These are phyloP conservation scores for Neopestalotiopsis rosae DNA, from an alignment of 2,329 filamentous ascomycete species.

Conservation along the genomic window DNA sequence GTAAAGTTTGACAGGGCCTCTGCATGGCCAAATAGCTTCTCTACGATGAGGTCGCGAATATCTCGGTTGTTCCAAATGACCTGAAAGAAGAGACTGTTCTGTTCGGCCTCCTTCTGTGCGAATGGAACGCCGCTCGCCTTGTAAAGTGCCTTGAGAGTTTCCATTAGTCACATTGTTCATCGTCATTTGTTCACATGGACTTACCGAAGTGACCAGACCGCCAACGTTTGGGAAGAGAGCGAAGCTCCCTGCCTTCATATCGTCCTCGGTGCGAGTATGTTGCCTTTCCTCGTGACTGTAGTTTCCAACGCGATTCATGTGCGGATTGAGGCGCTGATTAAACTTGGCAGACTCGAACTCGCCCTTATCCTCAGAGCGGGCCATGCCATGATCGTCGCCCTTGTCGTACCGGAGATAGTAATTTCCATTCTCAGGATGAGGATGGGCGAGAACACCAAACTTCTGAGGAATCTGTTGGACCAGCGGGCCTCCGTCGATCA, in stretches of 20 bases:
- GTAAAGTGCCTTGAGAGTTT: neutral
- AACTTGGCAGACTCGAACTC: neutral
- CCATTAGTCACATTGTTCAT: neutral
- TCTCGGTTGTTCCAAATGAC: constrained; percentile 25
- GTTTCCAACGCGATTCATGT: neutral
- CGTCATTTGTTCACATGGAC: neutral
- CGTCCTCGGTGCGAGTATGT: neutral
- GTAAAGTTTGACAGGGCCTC: constrained; percentile 29
- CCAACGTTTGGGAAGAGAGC: neutral
- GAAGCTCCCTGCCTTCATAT: neutral
- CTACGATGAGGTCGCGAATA: constrained; percentile 23
- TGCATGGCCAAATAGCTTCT: constrained; percentile 19
- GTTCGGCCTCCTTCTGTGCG: constrained; percentile 8
- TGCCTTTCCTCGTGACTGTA: neutral
- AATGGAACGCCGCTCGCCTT: neutral
- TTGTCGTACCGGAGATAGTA: neutral
- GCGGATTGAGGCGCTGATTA: constrained; percentile 1
- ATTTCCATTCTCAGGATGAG: neutral
- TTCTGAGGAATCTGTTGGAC: neutral
- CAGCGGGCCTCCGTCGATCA: neutral
- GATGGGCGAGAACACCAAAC: neutral
- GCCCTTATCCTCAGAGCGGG: neutral
- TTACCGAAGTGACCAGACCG: neutral
- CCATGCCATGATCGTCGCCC: neutral
- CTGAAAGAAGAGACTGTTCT: constrained; percentile 19